Conservation (phyloP, 2,329 filamentous ascomycete species). For the Blastomyces parvus region DNA sequence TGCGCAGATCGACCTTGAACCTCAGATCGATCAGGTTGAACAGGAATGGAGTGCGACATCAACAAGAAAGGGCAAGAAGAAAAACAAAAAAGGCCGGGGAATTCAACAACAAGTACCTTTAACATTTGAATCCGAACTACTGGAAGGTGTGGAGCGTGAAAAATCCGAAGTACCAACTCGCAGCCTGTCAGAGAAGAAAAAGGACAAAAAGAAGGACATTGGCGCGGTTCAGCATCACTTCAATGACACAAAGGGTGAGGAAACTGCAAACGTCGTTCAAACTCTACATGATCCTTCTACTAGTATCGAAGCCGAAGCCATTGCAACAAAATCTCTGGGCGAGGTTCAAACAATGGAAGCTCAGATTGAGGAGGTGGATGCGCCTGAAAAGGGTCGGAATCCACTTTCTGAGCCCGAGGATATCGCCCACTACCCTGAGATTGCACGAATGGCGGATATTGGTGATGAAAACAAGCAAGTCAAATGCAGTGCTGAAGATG, state of each 20-base stretch:
- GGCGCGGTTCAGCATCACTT: slow-evolving; percentile 6
- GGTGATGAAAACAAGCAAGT: not conserved
- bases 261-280: not conserved
- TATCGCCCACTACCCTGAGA: not conserved
- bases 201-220: slow-evolving; percentile 18
- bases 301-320: not conserved
- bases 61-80: slow-evolving; percentile 15
- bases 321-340: not conserved
- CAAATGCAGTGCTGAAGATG: not conserved
- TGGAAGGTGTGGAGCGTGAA: not conserved
- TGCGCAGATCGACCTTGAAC: not conserved
- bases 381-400: not conserved
- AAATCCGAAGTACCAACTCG: slow-evolving; percentile 12
- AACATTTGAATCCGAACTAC: not conserved
- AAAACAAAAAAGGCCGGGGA: slow-evolving; percentile 10
- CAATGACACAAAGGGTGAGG: slow-evolving; percentile 2
- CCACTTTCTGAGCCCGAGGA: not conserved
- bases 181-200: slow-evolving; percentile 19
- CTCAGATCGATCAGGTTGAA: not conserved
- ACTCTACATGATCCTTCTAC: not conserved
- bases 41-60: not conserved
- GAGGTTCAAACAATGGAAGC: not conserved
- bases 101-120: not conserved
- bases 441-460: not conserved
- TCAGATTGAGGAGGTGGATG: not conserved